Evolutionary conservation across 768 basidiomycete species (phyloP).

Genomic region (Jaapia argillacea): DNA sequence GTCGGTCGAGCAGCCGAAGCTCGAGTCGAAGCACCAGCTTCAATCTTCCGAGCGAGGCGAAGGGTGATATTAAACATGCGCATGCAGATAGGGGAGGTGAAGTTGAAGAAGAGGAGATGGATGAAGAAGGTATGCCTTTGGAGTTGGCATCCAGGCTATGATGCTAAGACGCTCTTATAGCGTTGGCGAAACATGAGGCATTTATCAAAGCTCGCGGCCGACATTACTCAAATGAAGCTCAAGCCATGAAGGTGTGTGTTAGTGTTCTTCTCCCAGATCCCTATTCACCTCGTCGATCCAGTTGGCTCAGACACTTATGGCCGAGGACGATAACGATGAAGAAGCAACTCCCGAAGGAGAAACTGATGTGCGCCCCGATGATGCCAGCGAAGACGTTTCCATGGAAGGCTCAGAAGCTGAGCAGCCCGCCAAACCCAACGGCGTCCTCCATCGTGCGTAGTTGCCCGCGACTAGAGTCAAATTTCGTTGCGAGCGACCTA

Average conservation of each 20-base stretch:
- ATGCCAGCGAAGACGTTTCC: conserved; percentile 12
- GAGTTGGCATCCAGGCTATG: not conserved
- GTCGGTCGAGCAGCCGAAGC: conserved; percentile 50
- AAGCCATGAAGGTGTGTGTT: conserved; percentile 75
- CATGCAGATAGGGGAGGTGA: conserved; percentile 34
- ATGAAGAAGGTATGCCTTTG: conserved; percentile 64
- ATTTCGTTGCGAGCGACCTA: conserved; percentile 11
- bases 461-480: conserved; percentile 12
- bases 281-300: conserved; percentile 17
- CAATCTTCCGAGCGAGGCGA: conserved; percentile 63
- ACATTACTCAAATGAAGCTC: conserved; percentile 86
- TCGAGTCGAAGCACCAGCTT: conserved; percentile 80
- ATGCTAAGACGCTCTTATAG: conserved; percentile 24
- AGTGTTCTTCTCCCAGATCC: not conserved
- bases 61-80: conserved; percentile 44
- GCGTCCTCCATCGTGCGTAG: too few species aligned
- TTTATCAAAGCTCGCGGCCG: conserved; percentile 74
- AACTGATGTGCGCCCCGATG: conserved; percentile 9
- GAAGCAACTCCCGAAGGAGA: conserved; percentile 8
- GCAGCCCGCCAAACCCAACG: not conserved
- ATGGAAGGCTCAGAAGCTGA: conserved; percentile 12
- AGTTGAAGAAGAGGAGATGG: conserved; percentile 73
- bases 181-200: conserved; percentile 72
- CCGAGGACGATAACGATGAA: conserved; percentile 41
- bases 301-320: conserved; percentile 57